Percentiles rank a stretch among this genome's conserved stretches.
phyloP scores from a whole-genome alignment of 768 basidiomycete species.

The Lactarius quietus region DNA sequence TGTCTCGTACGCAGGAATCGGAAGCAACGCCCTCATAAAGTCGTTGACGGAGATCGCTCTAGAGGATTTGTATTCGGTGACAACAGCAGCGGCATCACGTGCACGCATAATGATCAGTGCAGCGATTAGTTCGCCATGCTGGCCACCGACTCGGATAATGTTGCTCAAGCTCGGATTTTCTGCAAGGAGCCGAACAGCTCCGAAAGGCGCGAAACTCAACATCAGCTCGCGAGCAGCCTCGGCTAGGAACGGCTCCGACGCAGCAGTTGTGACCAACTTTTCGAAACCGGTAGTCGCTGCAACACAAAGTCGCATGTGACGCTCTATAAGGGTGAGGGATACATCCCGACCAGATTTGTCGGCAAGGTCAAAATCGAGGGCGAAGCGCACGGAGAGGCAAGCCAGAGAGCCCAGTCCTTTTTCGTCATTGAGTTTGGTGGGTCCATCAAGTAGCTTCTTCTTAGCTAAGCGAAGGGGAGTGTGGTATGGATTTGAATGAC shows the following conservation, averaged over 20 bases:
- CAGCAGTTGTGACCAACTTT: background rate
- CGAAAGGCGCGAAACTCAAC: too few relatives aligned
- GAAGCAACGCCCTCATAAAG: background rate
- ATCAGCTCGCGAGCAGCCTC: background rate
- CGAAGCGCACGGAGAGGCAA: background rate
- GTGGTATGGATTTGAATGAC: too few relatives aligned
- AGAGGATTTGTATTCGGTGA: too few relatives aligned
- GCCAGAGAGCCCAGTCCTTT: background rate
- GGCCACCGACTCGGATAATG: too few relatives aligned
- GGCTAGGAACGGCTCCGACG: background rate
- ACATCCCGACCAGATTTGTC: background rate
- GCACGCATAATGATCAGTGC: constrained; percentile 1
- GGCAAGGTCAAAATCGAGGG: background rate
- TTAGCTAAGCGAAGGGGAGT: background rate
- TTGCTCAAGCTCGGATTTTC: background rate
- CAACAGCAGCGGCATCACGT: background rate
- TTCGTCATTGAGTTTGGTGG: background rate
- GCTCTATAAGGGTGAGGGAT: background rate
- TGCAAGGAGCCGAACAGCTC: background rate
- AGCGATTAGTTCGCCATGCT: background rate
- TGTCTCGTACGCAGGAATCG: background rate
- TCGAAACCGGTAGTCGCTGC: background rate
- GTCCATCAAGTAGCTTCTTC: background rate
- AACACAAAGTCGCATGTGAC: background rate
- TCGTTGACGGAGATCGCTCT: background rate